phyloP scores from a whole-genome alignment of 345 rosid species.

The Melastoma malabathricum region DNA sequence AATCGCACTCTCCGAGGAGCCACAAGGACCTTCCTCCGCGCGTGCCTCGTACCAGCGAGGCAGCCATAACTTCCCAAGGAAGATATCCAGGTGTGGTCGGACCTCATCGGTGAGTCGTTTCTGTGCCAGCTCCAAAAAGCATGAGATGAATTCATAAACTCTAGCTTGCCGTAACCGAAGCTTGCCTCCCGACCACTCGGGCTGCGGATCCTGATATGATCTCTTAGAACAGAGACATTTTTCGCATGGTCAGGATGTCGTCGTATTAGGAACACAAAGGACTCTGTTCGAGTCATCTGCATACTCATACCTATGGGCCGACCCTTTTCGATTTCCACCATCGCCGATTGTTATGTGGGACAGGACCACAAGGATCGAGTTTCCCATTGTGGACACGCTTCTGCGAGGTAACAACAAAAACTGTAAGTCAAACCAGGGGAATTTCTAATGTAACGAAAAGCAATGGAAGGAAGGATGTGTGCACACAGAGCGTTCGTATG shows the following conservation, averaged over 20 bases:
- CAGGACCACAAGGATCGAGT: constrained; percentile 58
- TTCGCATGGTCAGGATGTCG: too few relatives aligned
- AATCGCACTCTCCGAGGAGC: constrained; percentile 16
- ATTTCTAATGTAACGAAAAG: background rate
- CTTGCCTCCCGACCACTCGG: constrained; percentile 97
- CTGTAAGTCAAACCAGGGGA: too few relatives aligned
- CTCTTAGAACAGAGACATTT: constrained; percentile 12
- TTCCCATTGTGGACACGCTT: constrained; percentile 56
- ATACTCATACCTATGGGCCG: constrained; percentile 50
- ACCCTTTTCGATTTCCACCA: constrained; percentile 92
- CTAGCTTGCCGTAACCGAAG: constrained; percentile 90
- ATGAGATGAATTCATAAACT: constrained; percentile 60
- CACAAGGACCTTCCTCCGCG: constrained; percentile 36
- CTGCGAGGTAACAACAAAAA: constrained; percentile 22
- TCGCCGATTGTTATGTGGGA: constrained; percentile 88
- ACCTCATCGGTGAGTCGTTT: constrained; percentile 75
- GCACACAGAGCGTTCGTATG: constrained; percentile 91
- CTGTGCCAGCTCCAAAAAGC: constrained; percentile 96
- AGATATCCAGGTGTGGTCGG: constrained; percentile 77
- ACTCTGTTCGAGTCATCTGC: too few relatives aligned
- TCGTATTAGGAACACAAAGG: too few relatives aligned
- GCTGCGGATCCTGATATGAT: constrained; percentile 50
- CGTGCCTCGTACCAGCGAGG: constrained; percentile 22
- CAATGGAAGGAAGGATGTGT: background rate
- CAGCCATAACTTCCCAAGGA: constrained; percentile 60